These are phyloP conservation scores for Globisporangium parvum DNA, from an alignment of 352 stramenopile species.

Conservation along the genomic window DNA sequence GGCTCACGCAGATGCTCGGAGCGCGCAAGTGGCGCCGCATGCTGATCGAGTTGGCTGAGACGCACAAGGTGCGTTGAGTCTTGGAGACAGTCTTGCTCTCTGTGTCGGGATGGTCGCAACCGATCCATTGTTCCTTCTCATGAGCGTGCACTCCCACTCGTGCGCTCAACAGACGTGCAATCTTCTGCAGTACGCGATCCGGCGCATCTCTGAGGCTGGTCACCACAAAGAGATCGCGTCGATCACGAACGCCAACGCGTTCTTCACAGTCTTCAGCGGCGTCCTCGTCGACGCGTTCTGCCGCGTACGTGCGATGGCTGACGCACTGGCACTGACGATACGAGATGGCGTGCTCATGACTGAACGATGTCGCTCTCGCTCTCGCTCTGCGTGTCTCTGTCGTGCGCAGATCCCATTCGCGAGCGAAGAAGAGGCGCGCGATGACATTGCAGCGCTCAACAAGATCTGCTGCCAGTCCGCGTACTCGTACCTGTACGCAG, in stretches of 20 bases:
- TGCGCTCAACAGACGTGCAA: slow-evolving; percentile 49
- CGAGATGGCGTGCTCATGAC: background rate
- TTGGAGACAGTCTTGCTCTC: background rate
- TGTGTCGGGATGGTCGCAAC: no score
- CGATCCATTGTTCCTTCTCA: no score
- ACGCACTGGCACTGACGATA: no score
- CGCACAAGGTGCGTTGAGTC: slow-evolving; percentile 56
- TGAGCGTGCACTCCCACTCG: no score
- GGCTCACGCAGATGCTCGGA: slow-evolving; percentile 79
- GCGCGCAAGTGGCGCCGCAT: slow-evolving; percentile 80
- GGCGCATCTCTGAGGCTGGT: slow-evolving; percentile 76
- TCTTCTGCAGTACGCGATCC: slow-evolving; percentile 81
- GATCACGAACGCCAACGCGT: slow-evolving; percentile 75
- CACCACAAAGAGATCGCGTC: slow-evolving; percentile 88
- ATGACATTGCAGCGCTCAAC: slow-evolving; percentile 64
- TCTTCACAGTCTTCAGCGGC: slow-evolving; percentile 83
- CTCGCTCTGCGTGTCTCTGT: background rate
- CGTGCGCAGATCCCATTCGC: slow-evolving; percentile 65
- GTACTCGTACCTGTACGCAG: slow-evolving; percentile 78
- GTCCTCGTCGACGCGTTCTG: slow-evolving; percentile 73
- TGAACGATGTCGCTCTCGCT: background rate
- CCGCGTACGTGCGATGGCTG: slow-evolving; percentile 26
- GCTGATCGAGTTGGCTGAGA: slow-evolving; percentile 82
- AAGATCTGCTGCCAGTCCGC: slow-evolving; percentile 84
- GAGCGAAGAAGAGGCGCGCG: slow-evolving; percentile 69